phyloP scores from a whole-genome alignment of 2,329 filamentous ascomycete species.

The Pleomassaria siparia region DNA sequence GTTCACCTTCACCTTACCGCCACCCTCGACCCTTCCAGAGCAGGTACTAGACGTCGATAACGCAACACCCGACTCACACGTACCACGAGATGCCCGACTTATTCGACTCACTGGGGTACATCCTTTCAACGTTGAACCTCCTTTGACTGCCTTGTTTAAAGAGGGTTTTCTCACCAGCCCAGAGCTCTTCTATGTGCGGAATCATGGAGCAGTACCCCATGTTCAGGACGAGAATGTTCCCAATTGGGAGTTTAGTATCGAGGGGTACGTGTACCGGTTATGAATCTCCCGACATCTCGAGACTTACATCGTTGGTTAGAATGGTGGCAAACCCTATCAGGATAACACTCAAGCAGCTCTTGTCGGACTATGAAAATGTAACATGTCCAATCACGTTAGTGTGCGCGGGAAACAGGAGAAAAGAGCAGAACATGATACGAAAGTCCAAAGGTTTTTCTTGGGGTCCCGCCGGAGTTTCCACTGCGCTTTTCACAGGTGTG shows the following conservation, averaged over 20 bases:
- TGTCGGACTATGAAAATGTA: slow-evolving; percentile 74
- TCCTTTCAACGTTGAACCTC: slow-evolving; percentile 88
- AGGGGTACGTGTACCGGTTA: slow-evolving; percentile 55
- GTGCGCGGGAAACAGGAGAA: slow-evolving; percentile 87
- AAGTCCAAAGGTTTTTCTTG: slow-evolving; percentile 95
- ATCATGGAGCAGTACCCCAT: slow-evolving; percentile 80
- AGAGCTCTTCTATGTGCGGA: slow-evolving; percentile 88
- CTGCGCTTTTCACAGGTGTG: slow-evolving; percentile 84
- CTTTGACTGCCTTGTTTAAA: slow-evolving; percentile 74
- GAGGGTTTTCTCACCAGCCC: slow-evolving; percentile 84
- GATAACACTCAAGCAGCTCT: slow-evolving; percentile 70
- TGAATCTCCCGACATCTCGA: too few relatives aligned
- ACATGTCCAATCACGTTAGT: slow-evolving; percentile 88
- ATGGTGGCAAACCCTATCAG: slow-evolving; percentile 76
- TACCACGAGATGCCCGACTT: slow-evolving; percentile 75
- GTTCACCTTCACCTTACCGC: slow-evolving; percentile 66
- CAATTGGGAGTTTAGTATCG: slow-evolving; percentile 80
- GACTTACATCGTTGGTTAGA: slow-evolving; percentile 33
- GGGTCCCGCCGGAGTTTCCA: slow-evolving; percentile 85
- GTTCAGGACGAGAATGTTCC: slow-evolving; percentile 72
- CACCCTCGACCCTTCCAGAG: slow-evolving; percentile 58
- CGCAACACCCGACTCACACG: slow-evolving; percentile 80
- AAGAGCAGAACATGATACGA: slow-evolving; percentile 87
- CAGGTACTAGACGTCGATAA: slow-evolving; percentile 72
- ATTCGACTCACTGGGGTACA: slow-evolving; percentile 87